A percentile compares a stretch with the other conserved stretches of the same genome.
Evolutionary conservation across 352 stramenopile species (phyloP).

Genomic region (Phytophthora capsici): DNA sequence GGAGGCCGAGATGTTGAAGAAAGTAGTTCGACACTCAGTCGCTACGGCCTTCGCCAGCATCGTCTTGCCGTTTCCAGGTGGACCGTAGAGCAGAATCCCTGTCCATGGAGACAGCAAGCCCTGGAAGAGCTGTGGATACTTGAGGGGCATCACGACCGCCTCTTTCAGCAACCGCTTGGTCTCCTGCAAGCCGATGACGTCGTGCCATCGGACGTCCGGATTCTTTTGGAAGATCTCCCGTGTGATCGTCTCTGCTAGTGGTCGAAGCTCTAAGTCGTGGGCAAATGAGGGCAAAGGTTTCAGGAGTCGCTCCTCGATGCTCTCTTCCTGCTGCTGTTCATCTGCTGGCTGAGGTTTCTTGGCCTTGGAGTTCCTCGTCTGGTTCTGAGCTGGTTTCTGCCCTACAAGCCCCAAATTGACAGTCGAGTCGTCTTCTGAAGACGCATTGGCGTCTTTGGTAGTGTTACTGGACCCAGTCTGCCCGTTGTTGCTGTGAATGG

Average conservation of each 20-base stretch:
- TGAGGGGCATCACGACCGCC: constrained; percentile 95
- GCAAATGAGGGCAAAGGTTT: constrained; percentile 90
- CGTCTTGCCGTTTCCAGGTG: constrained; percentile 88
- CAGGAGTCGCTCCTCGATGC: constrained; percentile 74
- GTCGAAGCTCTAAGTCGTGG: constrained; percentile 84
- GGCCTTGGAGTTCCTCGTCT: constrained; percentile 22
- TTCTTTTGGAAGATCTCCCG: constrained; percentile 94
- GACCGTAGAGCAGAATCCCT: constrained; percentile 90
- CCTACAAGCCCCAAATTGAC: constrained; percentile 69
- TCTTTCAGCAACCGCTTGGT: constrained; percentile 95
- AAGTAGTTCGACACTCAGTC: constrained; percentile 87
- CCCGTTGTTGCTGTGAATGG: constrained; percentile 42
- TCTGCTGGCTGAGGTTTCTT: constrained; percentile 40
- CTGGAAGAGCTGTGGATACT: constrained; percentile 95
- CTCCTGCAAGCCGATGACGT: constrained; percentile 90
- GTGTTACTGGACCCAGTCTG: not conserved
- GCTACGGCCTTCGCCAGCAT: constrained; percentile 89
- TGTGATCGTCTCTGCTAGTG: constrained; percentile 89
- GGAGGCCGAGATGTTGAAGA: constrained; percentile 90
- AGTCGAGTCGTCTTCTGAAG: constrained; percentile 48
- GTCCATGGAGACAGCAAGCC: constrained; percentile 92
- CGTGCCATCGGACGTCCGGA: constrained; percentile 88
- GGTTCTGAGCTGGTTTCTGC: constrained; percentile 60
- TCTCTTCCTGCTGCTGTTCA: constrained; percentile 44
- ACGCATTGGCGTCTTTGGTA: constrained; percentile 11